Base-by-base conservation (phyloP, 345 rosid species). In the Aegle marmelos region DNA sequence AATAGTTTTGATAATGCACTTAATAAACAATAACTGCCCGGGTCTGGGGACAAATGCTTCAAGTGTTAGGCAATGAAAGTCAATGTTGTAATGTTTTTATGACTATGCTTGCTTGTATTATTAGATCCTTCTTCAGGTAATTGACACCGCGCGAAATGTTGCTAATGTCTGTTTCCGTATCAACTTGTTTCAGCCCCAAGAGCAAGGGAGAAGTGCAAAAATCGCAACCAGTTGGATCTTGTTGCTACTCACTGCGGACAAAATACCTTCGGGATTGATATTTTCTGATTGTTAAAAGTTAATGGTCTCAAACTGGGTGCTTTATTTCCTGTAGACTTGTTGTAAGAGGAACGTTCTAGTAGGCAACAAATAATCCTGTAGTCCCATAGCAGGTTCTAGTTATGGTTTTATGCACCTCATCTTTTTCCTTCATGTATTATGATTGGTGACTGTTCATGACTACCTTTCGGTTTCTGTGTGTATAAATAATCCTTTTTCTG, bases 191-290 rank as follows among this genome's bases (percentile, higher is more conserved):
- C 89, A 91, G 95, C 95, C 60, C 95, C 95, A 70, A 89, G 85
- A 81, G 89, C 89, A 72, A 87, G 85, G 89, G 95, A 89, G 87
- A 91, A 91, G 76, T 79, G 91, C 83, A 87, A 83, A 74, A 87
- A 81, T 78, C 78, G 81, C 28, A 80, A 79, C 80, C 88, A 88
- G 64, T 70, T 2, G 61, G 79, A 33, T 58, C n/a, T 48, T 28
- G 27, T 36, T 30, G 2, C 58, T 45, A 19, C 22, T 67, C 63
- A 21, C 21, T 0, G 14, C 8, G 60, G 68, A 24, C 57, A 45
- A 21, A 70, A 75, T 39, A 68, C 68, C 11, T 16, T 72, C 5
- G n/a, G 33, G 48, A 34, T 60, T 36, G 45, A 48, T 57, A 0
- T 28, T 34, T 14, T 56, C 45, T 41, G 68, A 61, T 41, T 69